These are phyloP conservation scores for Exophiala viscosa DNA, from an alignment of 2,329 filamentous ascomycete genomes.

Conservation along the genomic window DNA sequence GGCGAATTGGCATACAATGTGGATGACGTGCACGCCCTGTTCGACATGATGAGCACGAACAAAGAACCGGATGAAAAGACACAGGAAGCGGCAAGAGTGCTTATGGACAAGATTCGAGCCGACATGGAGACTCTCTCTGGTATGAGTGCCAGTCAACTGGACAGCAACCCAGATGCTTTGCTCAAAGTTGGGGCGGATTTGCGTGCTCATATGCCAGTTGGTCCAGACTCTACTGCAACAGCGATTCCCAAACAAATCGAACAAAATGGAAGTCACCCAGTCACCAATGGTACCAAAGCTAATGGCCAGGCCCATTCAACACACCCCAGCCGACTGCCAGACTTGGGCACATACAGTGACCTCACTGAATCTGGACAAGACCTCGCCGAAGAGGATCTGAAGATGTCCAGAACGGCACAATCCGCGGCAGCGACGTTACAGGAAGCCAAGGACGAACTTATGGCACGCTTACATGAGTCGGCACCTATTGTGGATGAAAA, in stretches of 20 bases:
- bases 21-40: slow-evolving; percentile 30
- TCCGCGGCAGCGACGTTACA: slow-evolving; percentile 50
- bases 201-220: slow-evolving; percentile 21
- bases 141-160: slow-evolving; percentile 27
- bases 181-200: slow-evolving; percentile 33
- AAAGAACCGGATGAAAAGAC: slow-evolving; percentile 21
- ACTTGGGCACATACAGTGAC: slow-evolving; percentile 40
- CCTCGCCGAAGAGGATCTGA: slow-evolving; percentile 44
- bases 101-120: slow-evolving; percentile 47
- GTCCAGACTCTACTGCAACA: slow-evolving; percentile 1
- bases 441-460: slow-evolving; percentile 50
- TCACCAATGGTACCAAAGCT: slow-evolving; percentile 42
- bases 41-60: slow-evolving; percentile 29
- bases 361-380: slow-evolving; percentile 37
- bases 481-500: slow-evolving; percentile 36
- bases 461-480: slow-evolving; percentile 47
- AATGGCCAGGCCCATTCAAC: slow-evolving; percentile 40
- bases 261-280: slow-evolving; percentile 31
- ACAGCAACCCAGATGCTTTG: slow-evolving; percentile 29
- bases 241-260: not conserved
- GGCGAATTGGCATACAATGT: slow-evolving; percentile 28
- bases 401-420: slow-evolving; percentile 45
- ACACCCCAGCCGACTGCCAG: slow-evolving; percentile 42
- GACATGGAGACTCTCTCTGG: slow-evolving; percentile 45
- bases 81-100: slow-evolving; percentile 44